Base-by-base conservation (phyloP, 768 basidiomycete genomes). In the Suillus subaureus region DNA sequence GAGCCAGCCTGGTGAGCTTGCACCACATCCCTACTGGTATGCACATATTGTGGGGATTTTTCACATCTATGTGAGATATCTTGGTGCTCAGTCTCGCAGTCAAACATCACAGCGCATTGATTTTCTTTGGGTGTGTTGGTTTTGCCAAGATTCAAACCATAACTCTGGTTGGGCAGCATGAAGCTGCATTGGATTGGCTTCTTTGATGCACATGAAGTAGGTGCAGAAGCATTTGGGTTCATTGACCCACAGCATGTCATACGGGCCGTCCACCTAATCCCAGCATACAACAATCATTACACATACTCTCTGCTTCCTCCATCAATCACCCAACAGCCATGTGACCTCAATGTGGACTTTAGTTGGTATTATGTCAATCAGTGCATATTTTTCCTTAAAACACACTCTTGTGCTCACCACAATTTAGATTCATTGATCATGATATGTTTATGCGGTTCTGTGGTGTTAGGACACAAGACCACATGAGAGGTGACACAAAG, bases 201-300 rank as follows among this genome's bases (percentile, higher is more conserved):
- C 71, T 63, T 83, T 8, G 62, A 70, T 4, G 62, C 66, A 3
- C 42, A 70, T 1, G 73, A 77, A 31, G 58, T 65, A 0, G 70
- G 65, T 18, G 76, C 79, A n/a, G 68, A 69, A 4, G 74, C 79
- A 5, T 85, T 84, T 68, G 82, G 83, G 0, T 85, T 86, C 65
- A 35, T 85, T 3, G 78, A 85, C 67, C 84, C 84, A 0, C 58
- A 61, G 3, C 65, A 73, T 0, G 75, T 86, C 8, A 69, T 85
- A 58, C 77, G 79, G 0, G 79, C 67, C 1, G 70, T 67, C 15
- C 83, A 85, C 64, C 64, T 85, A 21, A 76, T 84, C 21, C 84
- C 83, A 1, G 80, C 73, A 0, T 84, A 81, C 61, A 37, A 35
- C 6, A 61, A 73, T 56, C 76, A 74, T 2, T 57, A 35, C 8